Evolutionary conservation across 1,284 basidiomycete species (phyloP), one percentile per base, ranked within the genome.

Genomic region (Leccinum fallax): DNA sequence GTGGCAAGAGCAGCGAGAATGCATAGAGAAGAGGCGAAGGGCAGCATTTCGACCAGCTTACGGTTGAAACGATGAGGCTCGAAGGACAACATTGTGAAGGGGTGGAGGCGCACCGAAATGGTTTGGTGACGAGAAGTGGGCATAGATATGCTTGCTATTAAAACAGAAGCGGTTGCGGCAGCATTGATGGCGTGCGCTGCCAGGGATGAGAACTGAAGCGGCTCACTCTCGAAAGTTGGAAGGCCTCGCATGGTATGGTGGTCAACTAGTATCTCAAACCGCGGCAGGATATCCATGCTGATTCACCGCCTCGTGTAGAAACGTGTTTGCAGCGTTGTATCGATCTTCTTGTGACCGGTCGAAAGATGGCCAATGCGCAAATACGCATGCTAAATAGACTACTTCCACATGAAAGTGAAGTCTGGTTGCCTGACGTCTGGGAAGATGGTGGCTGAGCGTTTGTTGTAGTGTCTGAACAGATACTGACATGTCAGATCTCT

Each of bases 11-110:
- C 72, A 15, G 74, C 75, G 9, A 74, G 73, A 43, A 76, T 70
- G 51, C 72, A 74, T 5, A 77, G 11, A 4, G 68, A 73, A 11
- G 75, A 74, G 28, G 72, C 72, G 54, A 77, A 77, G 24, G 72
- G 72, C 48, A 74, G 71, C 73, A 77, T 74, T 66, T 77, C 72
- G 63, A 75, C 75, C 71, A 74, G 71, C 72, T 74, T 71, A 53
- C 59, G 63, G 51, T 65, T 58, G 34, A 57, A 53, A 58, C 36
- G 55, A 57, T 74, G 60, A 72, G 64, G 34, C 2, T 53, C 30
- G 21, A 59, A 62, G 30, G 48, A 61, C 19, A 46, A 58, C 63
- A 74, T 69, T 34, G 60, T 53, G 54, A 16, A 61, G 49, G 62
- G 55, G 51, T 43, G 49, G 54, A 43, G 38, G 64, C 75, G 61